These are phyloP conservation scores for Gryganskiella cystojenkinii DNA, from an alignment of 192 early-diverging fungal species.

Conservation along the genomic window DNA sequence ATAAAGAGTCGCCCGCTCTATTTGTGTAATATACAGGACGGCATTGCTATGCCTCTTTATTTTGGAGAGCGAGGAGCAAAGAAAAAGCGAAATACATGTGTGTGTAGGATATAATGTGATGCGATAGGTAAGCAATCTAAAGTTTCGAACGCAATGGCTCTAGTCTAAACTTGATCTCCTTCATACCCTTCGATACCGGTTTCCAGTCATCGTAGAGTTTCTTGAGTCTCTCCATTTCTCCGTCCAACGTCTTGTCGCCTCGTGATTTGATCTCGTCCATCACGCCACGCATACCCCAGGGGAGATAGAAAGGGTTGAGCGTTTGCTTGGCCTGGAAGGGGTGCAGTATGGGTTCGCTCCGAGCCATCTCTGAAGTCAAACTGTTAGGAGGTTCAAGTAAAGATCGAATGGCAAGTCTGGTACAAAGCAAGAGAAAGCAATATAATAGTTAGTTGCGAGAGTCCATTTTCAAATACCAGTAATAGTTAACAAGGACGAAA, in stretches of 20 bases:
- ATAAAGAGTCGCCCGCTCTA: too few relatives aligned
- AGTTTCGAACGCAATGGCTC: conserved; percentile 82
- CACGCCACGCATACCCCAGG: conserved; percentile 94
- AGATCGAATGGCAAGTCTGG: conserved; percentile 37
- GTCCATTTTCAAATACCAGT: too few relatives aligned
- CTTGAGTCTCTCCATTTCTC: conserved; percentile 76
- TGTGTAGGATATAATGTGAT: too few relatives aligned
- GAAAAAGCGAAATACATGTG: too few relatives aligned
- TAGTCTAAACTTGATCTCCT: conserved; percentile 92
- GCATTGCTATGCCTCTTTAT: too few relatives aligned
- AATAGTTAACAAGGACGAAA: not conserved
- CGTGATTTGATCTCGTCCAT: conserved; percentile 75
- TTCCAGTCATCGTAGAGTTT: conserved; percentile 85
- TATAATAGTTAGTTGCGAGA: too few relatives aligned
- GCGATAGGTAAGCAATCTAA: conserved; percentile 26
- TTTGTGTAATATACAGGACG: too few relatives aligned
- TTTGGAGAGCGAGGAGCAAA: too few relatives aligned
- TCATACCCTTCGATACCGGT: conserved; percentile 72
- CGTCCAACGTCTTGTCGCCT: conserved; percentile 58
- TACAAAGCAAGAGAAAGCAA: too few relatives aligned
- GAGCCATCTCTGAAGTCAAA: conserved; percentile 17
- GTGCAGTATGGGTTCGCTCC: conserved; percentile 54
- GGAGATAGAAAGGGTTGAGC: conserved; percentile 91
- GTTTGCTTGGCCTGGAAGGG: conserved; percentile 73
- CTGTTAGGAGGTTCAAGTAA: conserved; percentile 45